Conservation (phyloP, 192 early-diverging fungal genomes). For the Allomyces macrogynus region DNA sequence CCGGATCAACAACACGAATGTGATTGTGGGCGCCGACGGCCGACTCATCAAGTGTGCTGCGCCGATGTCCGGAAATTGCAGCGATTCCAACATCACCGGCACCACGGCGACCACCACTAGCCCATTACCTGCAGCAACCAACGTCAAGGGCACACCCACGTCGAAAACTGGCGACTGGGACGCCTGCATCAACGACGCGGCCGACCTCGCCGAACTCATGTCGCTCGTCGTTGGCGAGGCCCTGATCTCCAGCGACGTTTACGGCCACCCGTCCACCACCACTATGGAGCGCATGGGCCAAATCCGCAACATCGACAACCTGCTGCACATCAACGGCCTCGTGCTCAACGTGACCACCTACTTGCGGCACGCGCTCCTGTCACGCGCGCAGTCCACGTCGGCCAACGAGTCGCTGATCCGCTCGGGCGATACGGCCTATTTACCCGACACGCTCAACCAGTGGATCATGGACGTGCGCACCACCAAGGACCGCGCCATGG, state of each 20-base stretch:
- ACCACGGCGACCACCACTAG: no score
- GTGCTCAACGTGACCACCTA: neutral
- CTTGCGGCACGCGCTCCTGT: neutral
- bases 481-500: neutral
- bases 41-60: neutral
- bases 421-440: neutral
- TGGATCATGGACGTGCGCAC: neutral
- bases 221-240: neutral
- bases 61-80: neutral
- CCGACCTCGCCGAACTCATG: neutral
- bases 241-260: neutral
- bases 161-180: neutral
- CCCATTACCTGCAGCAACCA: no score
- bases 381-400: neutral
- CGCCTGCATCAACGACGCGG: neutral
- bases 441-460: neutral
- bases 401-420: neutral
- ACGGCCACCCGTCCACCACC: neutral
- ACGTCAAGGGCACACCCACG: no score
- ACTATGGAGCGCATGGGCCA: neutral
- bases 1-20: neutral
- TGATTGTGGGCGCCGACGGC: neutral
- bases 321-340: neutral
- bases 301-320: neutral
- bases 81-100: neutral